Conservation (phyloP, 1,139 yeast genomes). For the Blastobotrys malaysiensis region DNA sequence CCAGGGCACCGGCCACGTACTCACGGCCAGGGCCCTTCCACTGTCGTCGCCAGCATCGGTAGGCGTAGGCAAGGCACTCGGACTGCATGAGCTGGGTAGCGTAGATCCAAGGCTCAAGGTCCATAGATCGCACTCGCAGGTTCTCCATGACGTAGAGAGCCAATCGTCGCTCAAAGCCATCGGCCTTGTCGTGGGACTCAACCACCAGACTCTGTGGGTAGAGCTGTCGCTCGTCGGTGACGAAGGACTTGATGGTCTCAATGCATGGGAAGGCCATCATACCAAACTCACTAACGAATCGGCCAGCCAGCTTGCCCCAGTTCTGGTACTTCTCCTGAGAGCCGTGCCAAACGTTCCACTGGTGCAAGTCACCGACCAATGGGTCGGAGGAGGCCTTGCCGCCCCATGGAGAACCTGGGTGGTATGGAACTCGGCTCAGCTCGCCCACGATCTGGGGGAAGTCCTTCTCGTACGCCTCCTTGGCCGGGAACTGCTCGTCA, state of each 20-base stretch:
- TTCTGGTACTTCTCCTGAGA: constrained; percentile 41
- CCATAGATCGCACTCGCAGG: constrained; percentile 33
- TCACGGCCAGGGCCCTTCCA: constrained; percentile 39
- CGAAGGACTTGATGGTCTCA: constrained; percentile 31
- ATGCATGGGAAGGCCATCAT: constrained; percentile 39
- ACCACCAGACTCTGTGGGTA: constrained; percentile 38
- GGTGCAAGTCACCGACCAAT: constrained; percentile 43
- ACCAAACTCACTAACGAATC: constrained; percentile 45
- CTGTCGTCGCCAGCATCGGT: constrained; percentile 42
- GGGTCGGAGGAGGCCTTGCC: constrained; percentile 34
- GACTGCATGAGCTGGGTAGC: constrained; percentile 47
- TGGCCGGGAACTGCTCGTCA: constrained; percentile 18
- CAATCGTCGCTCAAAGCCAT: constrained; percentile 42
- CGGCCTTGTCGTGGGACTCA: constrained; percentile 40
- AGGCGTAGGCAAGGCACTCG: constrained; percentile 46
- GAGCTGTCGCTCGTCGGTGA: constrained; percentile 32
- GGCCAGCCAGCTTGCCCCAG: constrained; percentile 39
- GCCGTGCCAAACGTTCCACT: constrained; percentile 50
- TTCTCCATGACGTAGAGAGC: constrained; percentile 44
- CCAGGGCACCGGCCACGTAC: constrained; percentile 41
- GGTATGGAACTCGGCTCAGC: constrained; percentile 33
- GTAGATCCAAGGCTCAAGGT: constrained; percentile 42
- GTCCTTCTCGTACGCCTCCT: constrained; percentile 34
- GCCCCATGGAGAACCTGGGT: constrained; percentile 42
- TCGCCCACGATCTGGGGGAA: constrained; percentile 33